Conservation (phyloP, 2,329 filamentous ascomycete species). For the Trichoderma sp. region DNA sequence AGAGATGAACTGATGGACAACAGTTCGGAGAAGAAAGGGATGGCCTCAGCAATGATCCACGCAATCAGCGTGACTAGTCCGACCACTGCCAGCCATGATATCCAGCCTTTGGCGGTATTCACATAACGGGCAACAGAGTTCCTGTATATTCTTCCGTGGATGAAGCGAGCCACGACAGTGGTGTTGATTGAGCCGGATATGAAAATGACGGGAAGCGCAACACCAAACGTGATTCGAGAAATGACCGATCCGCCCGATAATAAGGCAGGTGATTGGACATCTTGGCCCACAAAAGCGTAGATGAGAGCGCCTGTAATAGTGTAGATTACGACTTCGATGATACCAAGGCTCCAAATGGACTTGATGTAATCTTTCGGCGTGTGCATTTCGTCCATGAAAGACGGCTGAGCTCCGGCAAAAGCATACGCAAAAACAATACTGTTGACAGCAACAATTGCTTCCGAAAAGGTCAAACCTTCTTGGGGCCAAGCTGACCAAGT, state of each 20-base stretch:
- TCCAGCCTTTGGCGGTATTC: conserved; percentile 54
- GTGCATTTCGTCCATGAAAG: conserved; percentile 59
- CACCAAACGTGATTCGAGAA: conserved; percentile 69
- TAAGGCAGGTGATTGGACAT: conserved; percentile 68
- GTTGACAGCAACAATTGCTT: conserved; percentile 63
- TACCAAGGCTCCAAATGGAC: conserved; percentile 65
- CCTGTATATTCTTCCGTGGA: conserved; percentile 51
- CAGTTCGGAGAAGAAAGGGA: conserved; percentile 72
- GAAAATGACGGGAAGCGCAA: conserved; percentile 73
- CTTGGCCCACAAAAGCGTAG: conserved; percentile 68
- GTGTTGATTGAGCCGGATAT: conserved; percentile 74
- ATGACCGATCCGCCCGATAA: conserved; percentile 63
- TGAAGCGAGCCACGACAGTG: conserved; percentile 51
- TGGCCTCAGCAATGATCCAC: conserved; percentile 71
- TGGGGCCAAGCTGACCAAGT: conserved; percentile 53
- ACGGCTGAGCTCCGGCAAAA: conserved; percentile 56
- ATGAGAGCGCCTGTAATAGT: conserved; percentile 68
- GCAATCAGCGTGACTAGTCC: conserved; percentile 62
- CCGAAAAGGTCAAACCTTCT: conserved; percentile 51
- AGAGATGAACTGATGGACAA: conserved; percentile 57
- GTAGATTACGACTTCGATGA: conserved; percentile 67
- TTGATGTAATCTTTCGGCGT: conserved; percentile 52
- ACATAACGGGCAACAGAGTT: conserved; percentile 50
- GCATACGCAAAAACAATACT: conserved; percentile 76
- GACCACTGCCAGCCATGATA: conserved; percentile 62